Evolutionary conservation across 192 early-diverging fungal genomes (phyloP).

Genomic region (Allomyces arbusculus): DNA sequence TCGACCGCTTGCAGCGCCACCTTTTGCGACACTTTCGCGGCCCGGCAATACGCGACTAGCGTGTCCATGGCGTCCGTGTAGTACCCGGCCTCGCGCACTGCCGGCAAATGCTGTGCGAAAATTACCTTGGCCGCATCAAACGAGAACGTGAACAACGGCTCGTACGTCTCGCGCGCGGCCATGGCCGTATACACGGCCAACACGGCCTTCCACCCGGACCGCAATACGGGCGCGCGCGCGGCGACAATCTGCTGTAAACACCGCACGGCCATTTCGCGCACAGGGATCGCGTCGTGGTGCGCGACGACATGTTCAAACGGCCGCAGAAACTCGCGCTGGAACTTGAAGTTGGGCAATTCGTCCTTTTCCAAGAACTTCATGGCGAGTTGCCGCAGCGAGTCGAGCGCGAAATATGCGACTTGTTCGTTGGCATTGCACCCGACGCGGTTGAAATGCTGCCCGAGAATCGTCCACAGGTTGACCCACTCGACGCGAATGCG

Average conservation of each 20-base stretch:
- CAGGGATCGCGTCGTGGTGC: constrained; percentile 49
- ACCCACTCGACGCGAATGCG: constrained; percentile 91
- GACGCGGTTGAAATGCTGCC: constrained; percentile 69
- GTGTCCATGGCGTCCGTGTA: background rate
- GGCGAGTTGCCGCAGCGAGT: constrained; percentile 72
- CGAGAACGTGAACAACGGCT: constrained; percentile 48
- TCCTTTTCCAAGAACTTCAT: constrained; percentile 91
- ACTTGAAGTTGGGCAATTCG: constrained; percentile 79
- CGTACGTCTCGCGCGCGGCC: constrained; percentile 41
- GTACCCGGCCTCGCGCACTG: background rate
- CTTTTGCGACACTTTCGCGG: background rate
- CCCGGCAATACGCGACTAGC: background rate
- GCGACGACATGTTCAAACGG: constrained; percentile 65
- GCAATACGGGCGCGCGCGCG: constrained; percentile 50
- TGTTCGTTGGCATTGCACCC: constrained; percentile 65
- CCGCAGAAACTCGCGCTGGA: constrained; percentile 83
- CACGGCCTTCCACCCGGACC: constrained; percentile 61
- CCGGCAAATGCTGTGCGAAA: constrained; percentile 31
- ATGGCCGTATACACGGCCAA: constrained; percentile 31
- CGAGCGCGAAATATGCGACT: constrained; percentile 73
- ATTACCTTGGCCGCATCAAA: constrained; percentile 48
- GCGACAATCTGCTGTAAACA: constrained; percentile 60
- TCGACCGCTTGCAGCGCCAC: background rate
- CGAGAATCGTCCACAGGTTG: constrained; percentile 68
- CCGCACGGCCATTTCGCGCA: constrained; percentile 56